Evolutionary conservation across 768 basidiomycete species (phyloP).

Genomic region (Symmetrospora coprosmae): DNA sequence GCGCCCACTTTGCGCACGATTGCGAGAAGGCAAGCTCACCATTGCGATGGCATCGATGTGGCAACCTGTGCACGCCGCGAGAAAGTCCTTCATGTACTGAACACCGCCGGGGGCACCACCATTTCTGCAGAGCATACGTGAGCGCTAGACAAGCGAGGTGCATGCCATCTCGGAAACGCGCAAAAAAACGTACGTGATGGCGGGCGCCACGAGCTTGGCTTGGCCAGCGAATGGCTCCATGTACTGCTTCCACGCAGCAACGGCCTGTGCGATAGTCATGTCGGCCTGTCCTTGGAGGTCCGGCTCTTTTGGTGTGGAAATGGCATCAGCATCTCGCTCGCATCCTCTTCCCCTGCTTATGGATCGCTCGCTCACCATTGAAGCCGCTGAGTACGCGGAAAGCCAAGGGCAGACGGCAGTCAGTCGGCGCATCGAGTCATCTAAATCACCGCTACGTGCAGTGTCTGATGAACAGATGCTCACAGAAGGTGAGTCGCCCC

Average conservation of each 20-base stretch:
- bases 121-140: background rate
- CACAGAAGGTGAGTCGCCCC: conserved; percentile 22
- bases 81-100: conserved; percentile 10
- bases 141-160: background rate
- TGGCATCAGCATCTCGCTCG: too few relatives aligned
- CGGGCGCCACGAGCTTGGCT: conserved; percentile 25
- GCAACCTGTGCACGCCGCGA: conserved; percentile 12
- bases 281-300: conserved; percentile 20
- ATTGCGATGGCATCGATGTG: conserved; percentile 11
- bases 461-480: background rate
- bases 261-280: conserved; percentile 16
- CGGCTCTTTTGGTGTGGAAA: conserved; percentile 20
- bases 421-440: too few relatives aligned
- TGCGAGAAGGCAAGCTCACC: background rate
- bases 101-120: conserved; percentile 12
- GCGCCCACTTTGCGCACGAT: background rate
- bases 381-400: background rate
- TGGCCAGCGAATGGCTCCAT: conserved; percentile 24
- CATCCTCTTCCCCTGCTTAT: too few relatives aligned
- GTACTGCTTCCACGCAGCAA: conserved; percentile 17
- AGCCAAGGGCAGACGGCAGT: too few relatives aligned
- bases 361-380: too few relatives aligned
- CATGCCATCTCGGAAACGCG: too few relatives aligned
- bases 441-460: too few relatives aligned
- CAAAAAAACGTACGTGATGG: conserved; percentile 21